Evolutionary conservation across 2,329 filamentous ascomycete species (phyloP), one percentile per base, ranked within the genome.

Genomic region (Geoglossum cookeanum): DNA sequence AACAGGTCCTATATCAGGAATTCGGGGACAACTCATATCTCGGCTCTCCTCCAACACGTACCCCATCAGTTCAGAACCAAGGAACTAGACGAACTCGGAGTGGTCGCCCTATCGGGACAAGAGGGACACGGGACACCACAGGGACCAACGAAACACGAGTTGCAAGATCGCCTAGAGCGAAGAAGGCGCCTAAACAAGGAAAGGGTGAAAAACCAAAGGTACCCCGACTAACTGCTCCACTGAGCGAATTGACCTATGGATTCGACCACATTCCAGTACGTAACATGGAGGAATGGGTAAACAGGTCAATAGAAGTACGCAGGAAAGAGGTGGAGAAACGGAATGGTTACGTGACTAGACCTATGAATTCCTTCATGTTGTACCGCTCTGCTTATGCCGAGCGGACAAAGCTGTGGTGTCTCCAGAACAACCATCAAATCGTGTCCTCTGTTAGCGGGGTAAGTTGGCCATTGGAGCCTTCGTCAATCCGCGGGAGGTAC

Each of bases 321-420:
- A 75, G 74, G 54, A 71, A 74, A 57, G 89, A 95, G 68, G 81
- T 84, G 8, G 77, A 80, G 48, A 78, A 79, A 63, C 78, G 81
- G 58, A 87, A 81, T 39, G 86, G 86, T 30, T 89, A 90, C 67
- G 78, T 97, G 63, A 88, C 91, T 64, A 78, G 92, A 33, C 90
- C 92, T 2, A 94, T 96, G 84, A 98, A 98, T 69, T 91, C 87
- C 0, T 98, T 97, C 73, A 95, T 98, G 85, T 75, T 98, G 55
- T 98, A 98, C 69, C 84, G 92, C 47, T 95, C 92, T 62, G 87
- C 88, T 5, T 96, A 87, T 66, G 87, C 94, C 59, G 86, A 92
- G 60, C 78, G 89, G 35, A 87, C 87, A 59, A 95, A 95, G 69
- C 75, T 79, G 55, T 87, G 83, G 75, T 87, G 85, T 63, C 74